phyloP scores from a whole-genome alignment of 805 yeast species.

The Brettanomyces nanus region DNA sequence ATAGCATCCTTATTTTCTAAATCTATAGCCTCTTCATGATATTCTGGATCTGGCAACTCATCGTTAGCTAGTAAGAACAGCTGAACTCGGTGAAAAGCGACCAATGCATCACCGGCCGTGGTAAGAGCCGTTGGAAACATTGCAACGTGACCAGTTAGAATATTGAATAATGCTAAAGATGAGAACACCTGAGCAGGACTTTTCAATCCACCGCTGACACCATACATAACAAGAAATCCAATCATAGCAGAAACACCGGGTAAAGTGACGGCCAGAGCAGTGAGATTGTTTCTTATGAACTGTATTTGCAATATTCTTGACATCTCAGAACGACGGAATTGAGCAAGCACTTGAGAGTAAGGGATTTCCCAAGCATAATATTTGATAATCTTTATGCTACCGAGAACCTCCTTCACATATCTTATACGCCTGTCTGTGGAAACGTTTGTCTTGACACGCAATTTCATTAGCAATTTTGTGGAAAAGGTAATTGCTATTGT shows the following conservation, averaged over 20 bases:
- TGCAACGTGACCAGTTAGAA: slow-evolving; percentile 52
- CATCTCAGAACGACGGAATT: slow-evolving; percentile 57
- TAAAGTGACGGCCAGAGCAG: slow-evolving; percentile 58
- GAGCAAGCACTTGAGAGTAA: slow-evolving; percentile 47
- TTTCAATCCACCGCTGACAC: slow-evolving; percentile 24
- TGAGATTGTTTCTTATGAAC: slow-evolving; percentile 49
- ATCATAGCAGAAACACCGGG: slow-evolving; percentile 69
- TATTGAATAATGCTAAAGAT: slow-evolving; percentile 60
- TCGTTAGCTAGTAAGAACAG: slow-evolving; percentile 37
- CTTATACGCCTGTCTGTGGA: slow-evolving; percentile 74
- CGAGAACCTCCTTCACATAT: slow-evolving; percentile 69
- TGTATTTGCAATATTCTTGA: slow-evolving; percentile 53
- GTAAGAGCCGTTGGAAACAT: slow-evolving; percentile 66
- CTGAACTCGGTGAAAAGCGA: slow-evolving; percentile 53
- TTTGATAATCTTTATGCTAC: slow-evolving; percentile 73
- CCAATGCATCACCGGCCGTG: slow-evolving; percentile 61
- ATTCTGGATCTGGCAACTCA: slow-evolving; percentile 23
- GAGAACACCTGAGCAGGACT: slow-evolving; percentile 62
- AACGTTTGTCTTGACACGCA: slow-evolving; percentile 49
- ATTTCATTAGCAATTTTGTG: slow-evolving; percentile 43
- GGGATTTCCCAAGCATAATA: slow-evolving; percentile 90
- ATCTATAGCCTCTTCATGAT: slow-evolving; percentile 8
- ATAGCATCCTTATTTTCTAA: slow-evolving; percentile 33
- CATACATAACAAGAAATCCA: slow-evolving; percentile 36
- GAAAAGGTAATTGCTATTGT: slow-evolving; percentile 36